phyloP scores from a whole-genome alignment of 805 yeast species.

The Candida anglica region DNA sequence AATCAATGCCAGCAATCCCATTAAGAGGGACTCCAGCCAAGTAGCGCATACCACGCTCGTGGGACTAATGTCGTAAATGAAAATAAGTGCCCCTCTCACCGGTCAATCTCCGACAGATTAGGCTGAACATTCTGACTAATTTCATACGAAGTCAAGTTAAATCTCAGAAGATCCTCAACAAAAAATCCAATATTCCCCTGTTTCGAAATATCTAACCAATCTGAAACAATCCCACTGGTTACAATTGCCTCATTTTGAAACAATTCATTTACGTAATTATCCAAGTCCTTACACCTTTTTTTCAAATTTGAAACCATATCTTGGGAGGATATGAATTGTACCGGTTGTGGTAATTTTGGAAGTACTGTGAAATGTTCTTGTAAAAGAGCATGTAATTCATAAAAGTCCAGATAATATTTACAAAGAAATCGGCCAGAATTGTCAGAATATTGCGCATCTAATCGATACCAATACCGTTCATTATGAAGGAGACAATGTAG shows the following conservation, averaged over 20 bases:
- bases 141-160: constrained; percentile 15
- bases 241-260: constrained; percentile 14
- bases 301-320: constrained; percentile 12
- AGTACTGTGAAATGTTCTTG: constrained; percentile 18
- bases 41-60: too few species aligned
- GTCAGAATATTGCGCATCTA: constrained; percentile 35
- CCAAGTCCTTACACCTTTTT: constrained; percentile 37
- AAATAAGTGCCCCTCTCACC: too few species aligned
- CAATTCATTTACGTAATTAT: constrained; percentile 34
- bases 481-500: constrained; percentile 20
- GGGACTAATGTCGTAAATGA: too few species aligned
- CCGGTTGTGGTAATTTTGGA: constrained; percentile 46
- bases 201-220: constrained; percentile 20
- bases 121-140: constrained; percentile 18
- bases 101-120: constrained; percentile 2
- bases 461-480: constrained; percentile 50
- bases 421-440: constrained; percentile 37
- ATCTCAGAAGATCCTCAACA: constrained; percentile 1
- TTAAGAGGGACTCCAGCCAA: too few species aligned
- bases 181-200: constrained; percentile 2
- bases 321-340: constrained; percentile 29
- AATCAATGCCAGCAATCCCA: too few species aligned
- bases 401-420: constrained; percentile 50
- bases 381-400: constrained; percentile 38
- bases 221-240: constrained; percentile 15